Evolutionary conservation across 176 grass and related monocot genomes (phyloP).

Genomic region (Oryza brachyantha): DNA sequence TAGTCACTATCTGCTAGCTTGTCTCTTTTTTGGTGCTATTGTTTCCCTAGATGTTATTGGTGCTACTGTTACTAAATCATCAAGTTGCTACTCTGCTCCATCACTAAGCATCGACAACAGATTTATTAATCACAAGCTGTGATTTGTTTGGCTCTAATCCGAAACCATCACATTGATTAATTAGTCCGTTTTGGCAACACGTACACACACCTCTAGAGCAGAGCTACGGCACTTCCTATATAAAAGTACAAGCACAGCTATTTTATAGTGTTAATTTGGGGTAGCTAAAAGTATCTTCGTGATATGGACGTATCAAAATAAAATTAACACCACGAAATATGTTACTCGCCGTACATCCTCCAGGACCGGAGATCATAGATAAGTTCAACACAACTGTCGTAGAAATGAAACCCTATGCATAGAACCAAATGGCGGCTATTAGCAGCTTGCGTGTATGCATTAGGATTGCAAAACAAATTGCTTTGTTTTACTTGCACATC

Average conservation of each 20-base stretch:
- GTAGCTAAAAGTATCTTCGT: not conserved
- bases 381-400: too few relatives aligned
- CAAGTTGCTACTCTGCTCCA: slow-evolving; percentile 10
- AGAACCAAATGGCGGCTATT: too few relatives aligned
- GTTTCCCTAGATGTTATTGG: not conserved
- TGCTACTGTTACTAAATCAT: not conserved
- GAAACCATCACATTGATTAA: slow-evolving; percentile 1
- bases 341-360: too few relatives aligned
- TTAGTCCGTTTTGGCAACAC: not conserved
- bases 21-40: not conserved
- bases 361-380: too few relatives aligned
- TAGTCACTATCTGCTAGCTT: slow-evolving; percentile 5
- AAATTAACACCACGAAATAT: too few relatives aligned
- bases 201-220: not conserved
- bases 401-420: too few relatives aligned
- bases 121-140: not conserved
- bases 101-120: not conserved
- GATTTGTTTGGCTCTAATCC: not conserved
- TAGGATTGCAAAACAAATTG: too few relatives aligned
- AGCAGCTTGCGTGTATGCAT: too few relatives aligned
- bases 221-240: not conserved
- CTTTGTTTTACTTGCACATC: not conserved
- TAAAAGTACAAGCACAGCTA: too few relatives aligned
- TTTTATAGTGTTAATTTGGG: not conserved
- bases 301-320: too few relatives aligned